Evolutionary conservation across 208 protist species (phyloP), one percentile per base, ranked within the genome.

Genomic region (Leishmania guyanensis): DNA sequence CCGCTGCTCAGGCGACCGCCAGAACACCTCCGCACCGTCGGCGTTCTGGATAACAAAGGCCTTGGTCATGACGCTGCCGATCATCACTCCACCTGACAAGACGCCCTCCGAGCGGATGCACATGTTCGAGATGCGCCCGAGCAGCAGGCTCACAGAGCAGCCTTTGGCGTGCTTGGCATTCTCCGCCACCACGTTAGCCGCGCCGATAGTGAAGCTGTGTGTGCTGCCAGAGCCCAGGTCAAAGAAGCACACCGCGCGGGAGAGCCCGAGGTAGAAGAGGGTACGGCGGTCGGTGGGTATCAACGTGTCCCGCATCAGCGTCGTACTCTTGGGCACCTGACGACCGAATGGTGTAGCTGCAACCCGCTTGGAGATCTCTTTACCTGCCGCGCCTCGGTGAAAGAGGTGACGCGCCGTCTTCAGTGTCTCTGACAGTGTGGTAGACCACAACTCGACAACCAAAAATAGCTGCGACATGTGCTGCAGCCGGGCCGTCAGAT

Each of bases 161-260:
- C 85, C 86, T n/a, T 60, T 76, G 16, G 46, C 66, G 33, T 78
- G 84, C 56, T n/a, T 26, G 12, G 73, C 68, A 43, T 46, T 50
- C 86, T 94, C 86, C 10, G 89, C n/a, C 2, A 80, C 76, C 36
- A 89, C 54, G 76, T 88, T 82, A 16, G 87, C 79, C 29, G 81
- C 76, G 20, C 85, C 87, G 29, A 96, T 81, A 17, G 85, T 83
- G 66, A 92, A 81, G 79, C 94, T 88, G 75, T 96, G 93, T 29
- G 88, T 81, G 70, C 94, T 96, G 60, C 94, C 94, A 5, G 86
- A 83, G 22, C 94, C 93, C 62, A 97, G 83, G 76, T 97, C 94
- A 10, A 93, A 84, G 65, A 87, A 85, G 65, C 88, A 78, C 14
- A 91, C 79, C 9, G 85, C 88, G 56, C 87, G 87, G 12, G 87